Percentiles rank a stretch among this genome's conserved stretches.
These are phyloP conservation scores for Debaryomyces nepalensis DNA, from an alignment of 1,139 yeast species.

Conservation along the genomic window DNA sequence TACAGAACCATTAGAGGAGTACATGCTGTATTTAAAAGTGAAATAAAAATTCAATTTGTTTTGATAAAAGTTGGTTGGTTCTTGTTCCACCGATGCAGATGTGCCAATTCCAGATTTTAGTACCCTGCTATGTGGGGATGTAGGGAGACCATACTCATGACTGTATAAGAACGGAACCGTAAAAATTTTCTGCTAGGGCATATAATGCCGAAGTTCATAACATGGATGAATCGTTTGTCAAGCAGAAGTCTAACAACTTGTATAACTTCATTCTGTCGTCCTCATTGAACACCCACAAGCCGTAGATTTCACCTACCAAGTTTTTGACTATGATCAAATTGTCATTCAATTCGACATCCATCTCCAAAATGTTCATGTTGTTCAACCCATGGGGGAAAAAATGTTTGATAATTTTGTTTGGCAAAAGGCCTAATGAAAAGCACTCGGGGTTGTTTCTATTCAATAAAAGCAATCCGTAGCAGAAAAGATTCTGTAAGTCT, in stretches of 20 bases:
- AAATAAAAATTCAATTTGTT: too few species aligned
- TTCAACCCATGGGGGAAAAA: conserved; percentile 46
- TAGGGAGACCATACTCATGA: too few species aligned
- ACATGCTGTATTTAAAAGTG: too few species aligned
- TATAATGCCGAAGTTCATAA: too few species aligned
- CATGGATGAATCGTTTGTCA: conserved; percentile 39
- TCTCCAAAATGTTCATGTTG: conserved; percentile 48
- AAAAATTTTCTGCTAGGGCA: too few species aligned
- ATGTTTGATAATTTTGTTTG: conserved; percentile 54
- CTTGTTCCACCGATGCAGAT: too few species aligned
- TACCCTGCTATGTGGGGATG: too few species aligned
- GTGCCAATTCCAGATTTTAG: too few species aligned
- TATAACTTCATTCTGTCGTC: conserved; percentile 69
- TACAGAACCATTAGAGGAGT: too few species aligned
- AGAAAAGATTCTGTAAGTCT: conserved; percentile 57
- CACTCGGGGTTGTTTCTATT: conserved; percentile 78
- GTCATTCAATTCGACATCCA: conserved; percentile 80
- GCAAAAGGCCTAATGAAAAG: conserved; percentile 77
- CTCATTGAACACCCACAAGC: conserved; percentile 86
- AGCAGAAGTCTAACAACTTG: conserved; percentile 62
- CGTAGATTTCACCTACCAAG: conserved; percentile 77
- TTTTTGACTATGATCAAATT: conserved; percentile 81
- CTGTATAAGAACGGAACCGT: too few species aligned
- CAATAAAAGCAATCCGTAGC: conserved; percentile 78
- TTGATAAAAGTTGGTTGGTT: too few species aligned